Percentiles rank a stretch among this genome's conserved stretches.
Evolutionary conservation across 208 protist species (phyloP).

Genomic region (Herpetomonas samuelpessoai): DNA sequence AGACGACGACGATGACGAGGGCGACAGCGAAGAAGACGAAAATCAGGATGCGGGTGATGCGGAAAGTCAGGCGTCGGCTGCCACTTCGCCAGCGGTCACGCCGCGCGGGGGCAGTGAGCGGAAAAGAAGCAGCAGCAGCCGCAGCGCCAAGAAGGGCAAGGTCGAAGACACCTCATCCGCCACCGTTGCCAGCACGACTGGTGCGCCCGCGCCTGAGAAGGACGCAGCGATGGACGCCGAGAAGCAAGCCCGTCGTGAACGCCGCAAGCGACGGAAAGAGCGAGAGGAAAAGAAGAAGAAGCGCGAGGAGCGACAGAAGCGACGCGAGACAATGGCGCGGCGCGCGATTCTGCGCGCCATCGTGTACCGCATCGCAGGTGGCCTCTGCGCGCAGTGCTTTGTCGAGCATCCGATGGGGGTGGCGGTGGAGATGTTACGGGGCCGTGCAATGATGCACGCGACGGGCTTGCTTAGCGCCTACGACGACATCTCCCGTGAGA

Average conservation of each 20-base stretch:
- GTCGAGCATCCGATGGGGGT: slow-evolving; percentile 75
- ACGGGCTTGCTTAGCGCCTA: slow-evolving; percentile 52
- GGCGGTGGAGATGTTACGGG: slow-evolving; percentile 58
- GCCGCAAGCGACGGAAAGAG: slow-evolving; percentile 3
- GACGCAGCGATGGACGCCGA: slow-evolving; percentile 10
- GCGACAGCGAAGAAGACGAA: slow-evolving; percentile 5
- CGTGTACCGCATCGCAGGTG: slow-evolving; percentile 60
- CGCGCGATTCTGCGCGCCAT: slow-evolving; percentile 65
- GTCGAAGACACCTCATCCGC: slow-evolving; percentile 1
- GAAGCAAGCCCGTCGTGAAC: neutral
- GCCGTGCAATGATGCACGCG: slow-evolving; percentile 67
- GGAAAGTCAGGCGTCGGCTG: neutral
- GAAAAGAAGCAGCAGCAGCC: neutral
- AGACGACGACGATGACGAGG: slow-evolving; percentile 36
- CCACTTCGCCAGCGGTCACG: neutral
- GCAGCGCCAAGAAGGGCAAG: slow-evolving; percentile 12
- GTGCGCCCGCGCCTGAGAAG: neutral
- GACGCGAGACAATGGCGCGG: slow-evolving; percentile 23
- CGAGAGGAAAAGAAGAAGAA: slow-evolving; percentile 11
- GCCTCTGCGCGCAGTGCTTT: slow-evolving; percentile 55
- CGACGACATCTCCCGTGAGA: slow-evolving; percentile 18
- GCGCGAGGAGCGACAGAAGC: slow-evolving; percentile 22
- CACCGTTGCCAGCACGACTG: neutral
- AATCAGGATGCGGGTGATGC: slow-evolving; percentile 1
- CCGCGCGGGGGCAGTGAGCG: neutral